Conservation (phyloP, 345 rosid species). For the Arabidopsis suecica region DNA sequence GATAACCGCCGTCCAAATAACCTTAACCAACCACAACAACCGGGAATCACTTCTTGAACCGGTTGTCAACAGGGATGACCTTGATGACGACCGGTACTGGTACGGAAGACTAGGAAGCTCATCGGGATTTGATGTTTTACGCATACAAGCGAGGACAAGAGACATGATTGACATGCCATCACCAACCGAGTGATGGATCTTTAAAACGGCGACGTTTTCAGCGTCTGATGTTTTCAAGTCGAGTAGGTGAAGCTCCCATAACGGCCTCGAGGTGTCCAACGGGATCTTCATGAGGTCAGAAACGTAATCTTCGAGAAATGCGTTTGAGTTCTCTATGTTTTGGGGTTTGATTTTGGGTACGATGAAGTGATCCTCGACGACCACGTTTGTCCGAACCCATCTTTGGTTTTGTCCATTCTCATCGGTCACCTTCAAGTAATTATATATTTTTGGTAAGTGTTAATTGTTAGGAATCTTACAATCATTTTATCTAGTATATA, state of each 20-base stretch:
- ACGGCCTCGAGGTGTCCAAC: conserved; percentile 58
- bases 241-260: conserved; percentile 76
- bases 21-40: conserved; percentile 46
- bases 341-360: conserved; percentile 48
- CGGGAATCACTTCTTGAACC: conserved; percentile 19
- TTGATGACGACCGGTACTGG: conserved; percentile 12
- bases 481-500: no score
- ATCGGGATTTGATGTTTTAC: conserved; percentile 56
- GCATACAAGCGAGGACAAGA: conserved; percentile 52
- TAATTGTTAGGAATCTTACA: neutral
- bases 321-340: conserved; percentile 50
- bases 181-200: conserved; percentile 60
- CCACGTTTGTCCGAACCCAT: conserved; percentile 57
- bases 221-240: conserved; percentile 67
- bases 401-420: conserved; percentile 53
- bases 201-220: conserved; percentile 47
- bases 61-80: neutral
- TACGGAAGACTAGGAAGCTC: conserved; percentile 63
- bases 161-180: conserved; percentile 65
- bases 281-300: conserved; percentile 56
- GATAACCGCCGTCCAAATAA: conserved; percentile 45
- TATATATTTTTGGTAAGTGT: neutral
- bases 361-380: conserved; percentile 56
- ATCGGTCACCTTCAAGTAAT: conserved; percentile 25
- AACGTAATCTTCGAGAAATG: conserved; percentile 62